Percentiles rank a stretch among this genome's conserved stretches.
Evolutionary conservation across 352 stramenopile genomes (phyloP).

Genomic region (Lagenidium giganteum): DNA sequence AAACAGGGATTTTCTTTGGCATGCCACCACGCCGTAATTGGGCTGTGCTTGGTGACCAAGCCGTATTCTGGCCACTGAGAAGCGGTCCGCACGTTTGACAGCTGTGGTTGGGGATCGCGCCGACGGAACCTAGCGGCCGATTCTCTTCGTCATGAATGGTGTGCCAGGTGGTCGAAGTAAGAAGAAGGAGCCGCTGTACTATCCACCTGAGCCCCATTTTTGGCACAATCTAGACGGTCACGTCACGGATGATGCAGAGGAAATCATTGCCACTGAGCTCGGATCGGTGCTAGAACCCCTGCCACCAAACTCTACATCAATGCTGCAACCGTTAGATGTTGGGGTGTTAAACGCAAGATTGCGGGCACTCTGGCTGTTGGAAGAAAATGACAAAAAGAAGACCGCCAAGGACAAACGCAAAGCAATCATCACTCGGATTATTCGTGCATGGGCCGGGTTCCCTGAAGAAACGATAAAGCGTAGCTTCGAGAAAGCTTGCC

Average conservation of each 20-base stretch:
- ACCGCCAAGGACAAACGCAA: too few relatives aligned
- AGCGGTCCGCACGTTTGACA: conserved; percentile 14
- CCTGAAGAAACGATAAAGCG: too few relatives aligned
- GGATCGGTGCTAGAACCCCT: conserved; percentile 1
- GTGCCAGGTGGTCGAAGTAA: conserved; percentile 10
- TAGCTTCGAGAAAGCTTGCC: too few relatives aligned
- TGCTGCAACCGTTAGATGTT: conserved; percentile 14
- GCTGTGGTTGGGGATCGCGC: conserved; percentile 10
- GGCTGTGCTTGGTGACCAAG: conserved; percentile 3
- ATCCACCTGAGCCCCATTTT: conserved; percentile 9
- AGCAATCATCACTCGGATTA: too few relatives aligned
- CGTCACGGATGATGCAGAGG: conserved; percentile 2
- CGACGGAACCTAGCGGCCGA: conserved; percentile 16
- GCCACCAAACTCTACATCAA: conserved; percentile 10
- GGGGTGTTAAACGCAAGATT: conserved; percentile 5
- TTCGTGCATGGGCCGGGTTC: too few relatives aligned
- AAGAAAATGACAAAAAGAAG: not conserved
- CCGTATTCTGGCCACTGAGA: conserved; percentile 2
- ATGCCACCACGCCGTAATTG: conserved; percentile 7
- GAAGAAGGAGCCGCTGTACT: conserved; percentile 6
- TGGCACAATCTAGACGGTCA: conserved; percentile 13
- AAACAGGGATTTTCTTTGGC: conserved; percentile 16
- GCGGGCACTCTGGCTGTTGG: conserved; percentile 7
- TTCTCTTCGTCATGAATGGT: conserved; percentile 16
- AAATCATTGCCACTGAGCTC: conserved; percentile 1